Evolutionary conservation across 345 rosid genomes (phyloP).

Genomic region (Dipteronia dyeriana): DNA sequence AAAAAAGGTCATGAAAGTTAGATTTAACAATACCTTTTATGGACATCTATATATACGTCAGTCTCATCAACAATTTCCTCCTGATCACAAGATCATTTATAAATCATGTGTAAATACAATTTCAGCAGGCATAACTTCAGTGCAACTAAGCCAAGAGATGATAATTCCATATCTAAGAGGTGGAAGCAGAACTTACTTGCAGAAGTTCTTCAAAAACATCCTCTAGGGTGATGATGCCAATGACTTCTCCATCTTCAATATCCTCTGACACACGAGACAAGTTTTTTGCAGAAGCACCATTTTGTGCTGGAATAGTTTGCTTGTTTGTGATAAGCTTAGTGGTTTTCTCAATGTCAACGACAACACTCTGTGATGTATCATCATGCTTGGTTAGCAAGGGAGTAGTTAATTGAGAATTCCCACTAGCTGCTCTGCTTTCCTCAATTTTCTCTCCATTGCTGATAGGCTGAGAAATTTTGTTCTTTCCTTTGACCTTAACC

Average conservation of each 20-base stretch:
- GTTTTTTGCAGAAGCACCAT: conserved; percentile 31
- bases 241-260: conserved; percentile 74
- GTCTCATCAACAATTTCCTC: conserved; percentile 86
- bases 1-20: background rate
- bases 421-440: conserved; percentile 27
- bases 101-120: background rate
- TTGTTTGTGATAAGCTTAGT: conserved; percentile 35
- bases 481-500: conserved; percentile 53
- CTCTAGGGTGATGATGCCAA: conserved; percentile 80
- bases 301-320: conserved; percentile 31
- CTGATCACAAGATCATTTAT: conserved; percentile 38
- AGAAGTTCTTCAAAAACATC: conserved; percentile 90
- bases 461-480: conserved; percentile 27
- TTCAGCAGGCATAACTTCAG: conserved; percentile 8
- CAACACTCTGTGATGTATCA: conserved; percentile 32
- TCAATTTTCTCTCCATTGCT: conserved; percentile 36
- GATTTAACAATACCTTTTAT: conserved; percentile 55
- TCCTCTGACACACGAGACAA: conserved; percentile 46
- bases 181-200: conserved; percentile 48
- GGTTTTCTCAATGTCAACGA: conserved; percentile 54
- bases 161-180: background rate
- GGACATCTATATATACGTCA: conserved; percentile 73
- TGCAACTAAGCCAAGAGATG: conserved; percentile 1
- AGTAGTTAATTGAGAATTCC: conserved; percentile 39
- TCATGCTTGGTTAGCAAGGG: conserved; percentile 55